These are phyloP conservation scores for Cladosporium velox DNA, from an alignment of 2,329 filamentous ascomycete species.

Conservation along the genomic window DNA sequence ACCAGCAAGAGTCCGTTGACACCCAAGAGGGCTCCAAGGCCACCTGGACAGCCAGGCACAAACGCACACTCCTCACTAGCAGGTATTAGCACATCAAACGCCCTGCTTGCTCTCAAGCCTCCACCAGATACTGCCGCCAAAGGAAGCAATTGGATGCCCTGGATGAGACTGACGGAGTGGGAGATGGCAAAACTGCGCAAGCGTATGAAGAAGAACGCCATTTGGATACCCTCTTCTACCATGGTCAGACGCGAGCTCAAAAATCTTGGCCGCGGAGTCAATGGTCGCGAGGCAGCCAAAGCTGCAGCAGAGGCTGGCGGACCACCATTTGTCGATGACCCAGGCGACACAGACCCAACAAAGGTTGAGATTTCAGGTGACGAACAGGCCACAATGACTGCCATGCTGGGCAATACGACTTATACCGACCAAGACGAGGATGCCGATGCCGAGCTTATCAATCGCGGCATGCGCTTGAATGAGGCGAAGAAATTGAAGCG, in stretches of 20 bases:
- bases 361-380: conserved; percentile 37
- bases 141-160: conserved; percentile 63
- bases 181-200: conserved; percentile 74
- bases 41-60: conserved; percentile 51
- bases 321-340: conserved; percentile 63
- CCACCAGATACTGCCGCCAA: conserved; percentile 61
- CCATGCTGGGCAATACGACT: conserved; percentile 34
- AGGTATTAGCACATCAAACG: conserved; percentile 63
- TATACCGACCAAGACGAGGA: conserved; percentile 39
- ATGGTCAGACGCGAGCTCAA: conserved; percentile 82
- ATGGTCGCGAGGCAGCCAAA: conserved; percentile 44
- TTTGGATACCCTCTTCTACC: conserved; percentile 80
- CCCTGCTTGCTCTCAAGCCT: conserved; percentile 59
- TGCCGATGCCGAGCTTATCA: conserved; percentile 66
- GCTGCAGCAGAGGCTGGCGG: conserved; percentile 67
- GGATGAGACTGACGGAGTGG: conserved; percentile 66
- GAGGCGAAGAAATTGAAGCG: conserved; percentile 74
- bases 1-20: conserved; percentile 38
- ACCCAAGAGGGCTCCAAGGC: conserved; percentile 46
- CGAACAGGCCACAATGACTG: conserved; percentile 36
- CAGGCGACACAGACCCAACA: conserved; percentile 39
- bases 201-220: conserved; percentile 88
- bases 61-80: conserved; percentile 57
- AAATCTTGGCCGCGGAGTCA: conserved; percentile 60
- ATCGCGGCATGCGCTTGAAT: conserved; percentile 76